Conservation (phyloP, 768 basidiomycete genomes). For the Hirschioporus abietinus region DNA sequence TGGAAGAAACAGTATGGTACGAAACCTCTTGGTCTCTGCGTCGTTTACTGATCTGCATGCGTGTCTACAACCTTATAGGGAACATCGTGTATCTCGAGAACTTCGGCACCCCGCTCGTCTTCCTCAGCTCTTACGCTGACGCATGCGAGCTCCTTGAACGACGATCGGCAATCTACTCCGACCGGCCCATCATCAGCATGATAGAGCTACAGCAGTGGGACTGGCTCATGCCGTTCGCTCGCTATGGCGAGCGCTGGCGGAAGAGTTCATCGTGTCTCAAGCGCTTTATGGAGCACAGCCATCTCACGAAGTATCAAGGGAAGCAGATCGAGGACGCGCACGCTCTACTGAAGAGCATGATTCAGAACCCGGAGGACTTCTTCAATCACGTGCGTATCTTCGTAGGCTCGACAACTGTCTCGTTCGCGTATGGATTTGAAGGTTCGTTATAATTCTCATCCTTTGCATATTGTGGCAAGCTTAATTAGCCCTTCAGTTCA, state of each 20-base stretch:
- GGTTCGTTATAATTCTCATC: not conserved
- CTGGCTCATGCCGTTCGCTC: not conserved
- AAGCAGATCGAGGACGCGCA: not conserved
- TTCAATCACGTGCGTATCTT: not conserved
- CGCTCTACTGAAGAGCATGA: not conserved
- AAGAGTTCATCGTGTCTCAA: not conserved
- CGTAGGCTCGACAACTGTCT: not conserved
- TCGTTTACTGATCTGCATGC: not conserved
- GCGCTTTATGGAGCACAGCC: not conserved
- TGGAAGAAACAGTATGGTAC: constrained; percentile 18
- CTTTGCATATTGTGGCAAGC: not conserved
- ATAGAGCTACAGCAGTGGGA: constrained; percentile 36
- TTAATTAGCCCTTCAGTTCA: not conserved
- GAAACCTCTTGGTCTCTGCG: not conserved
- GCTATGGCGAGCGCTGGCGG: not conserved
- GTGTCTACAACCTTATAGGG: constrained; percentile 30
- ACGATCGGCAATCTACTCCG: constrained; percentile 66
- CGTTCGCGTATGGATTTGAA: not conserved
- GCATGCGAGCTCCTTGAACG: constrained; percentile 64
- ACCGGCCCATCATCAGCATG: constrained; percentile 69
- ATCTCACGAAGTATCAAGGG: not conserved
- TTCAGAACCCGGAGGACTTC: not conserved
- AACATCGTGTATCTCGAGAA: constrained; percentile 61
- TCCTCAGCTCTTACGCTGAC: constrained; percentile 57
- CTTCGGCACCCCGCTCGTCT: constrained; percentile 61